Base-by-base conservation (phyloP, 306 rosid genomes). In the apple (Malus domestica) region DNA sequence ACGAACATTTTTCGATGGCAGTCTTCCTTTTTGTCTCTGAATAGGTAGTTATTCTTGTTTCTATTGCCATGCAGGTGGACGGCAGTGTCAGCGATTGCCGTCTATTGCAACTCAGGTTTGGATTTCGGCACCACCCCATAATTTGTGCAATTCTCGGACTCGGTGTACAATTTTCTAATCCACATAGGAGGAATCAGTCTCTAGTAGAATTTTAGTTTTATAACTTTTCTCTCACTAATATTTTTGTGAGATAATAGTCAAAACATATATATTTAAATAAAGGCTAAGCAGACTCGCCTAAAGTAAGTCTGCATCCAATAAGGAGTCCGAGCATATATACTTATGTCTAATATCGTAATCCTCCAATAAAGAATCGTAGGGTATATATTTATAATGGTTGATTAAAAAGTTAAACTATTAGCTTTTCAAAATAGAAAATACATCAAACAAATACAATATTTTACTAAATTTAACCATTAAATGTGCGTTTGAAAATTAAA, bases 91-190 rank as follows among this genome's bases (percentile, higher is more conserved):
- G 96, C 38, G 97, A 95, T 33, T 80, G 83, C 68, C 98, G 89
- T 86, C 86, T 89, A 16, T 81, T 92, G 86, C 98, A 92, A 82
- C 98, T 95, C 87, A 95, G 98, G 98, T 95, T 59, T 79, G 69
- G 57, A 79, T 68, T 67, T 65, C 33, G 40, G 42, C 76, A 51
- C 40, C 73, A 59, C 30, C 10, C 61, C 22, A 69, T 6, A 61
- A 66, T 72, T 33, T 33, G 35, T 33, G 35, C 35, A 61, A 61
- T 61, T 15, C 51, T 71, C 27, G 11, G 16, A 4, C 10, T 27
- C 3, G 30, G 13, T 52, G 32, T 71, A 71, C 46, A 54, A 54
- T 19, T 54, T 71, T 32, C 27, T 33, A 54, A 12, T 20, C 16
- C 30, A 13, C 10, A 5, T 18, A n/a, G 22, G 49, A 71, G 54